phyloP scores from a whole-genome alignment of 345 rosid genomes.

The Raphanus raphanistrum region DNA sequence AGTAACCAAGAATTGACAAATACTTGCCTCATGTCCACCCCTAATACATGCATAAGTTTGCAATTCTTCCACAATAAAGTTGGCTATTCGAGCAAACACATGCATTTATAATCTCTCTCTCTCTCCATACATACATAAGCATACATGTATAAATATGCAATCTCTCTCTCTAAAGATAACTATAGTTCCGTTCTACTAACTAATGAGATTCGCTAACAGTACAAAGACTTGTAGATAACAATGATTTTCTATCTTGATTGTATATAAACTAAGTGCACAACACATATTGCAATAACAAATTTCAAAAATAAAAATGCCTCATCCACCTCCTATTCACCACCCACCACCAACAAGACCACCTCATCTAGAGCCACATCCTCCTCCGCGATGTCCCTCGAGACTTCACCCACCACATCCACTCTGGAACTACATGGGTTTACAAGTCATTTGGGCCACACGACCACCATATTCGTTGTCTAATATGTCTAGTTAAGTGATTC shows the following conservation, averaged over 20 bases:
- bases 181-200: slow-evolving; percentile 14
- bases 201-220: slow-evolving; percentile 2
- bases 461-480: background rate
- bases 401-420: slow-evolving; percentile 31
- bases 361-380: slow-evolving; percentile 17
- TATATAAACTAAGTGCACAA: slow-evolving; percentile 22
- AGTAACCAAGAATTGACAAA: too few species aligned
- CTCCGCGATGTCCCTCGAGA: slow-evolving; percentile 13
- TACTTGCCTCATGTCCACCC: too few species aligned
- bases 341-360: slow-evolving; percentile 30
- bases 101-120: background rate
- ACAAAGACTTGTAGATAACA: slow-evolving; percentile 27
- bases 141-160: background rate
- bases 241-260: background rate
- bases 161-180: background rate
- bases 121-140: background rate
- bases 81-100: background rate
- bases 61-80: background rate
- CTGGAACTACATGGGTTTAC: slow-evolving; percentile 12
- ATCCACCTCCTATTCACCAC: slow-evolving; percentile 9
- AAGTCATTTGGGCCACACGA: background rate
- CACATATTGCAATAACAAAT: slow-evolving; percentile 14
- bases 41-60: background rate
- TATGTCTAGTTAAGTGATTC: too few species aligned
- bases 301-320: slow-evolving; percentile 21